Conservation (phyloP, 140 eudicot species). For the Cichorium intybus region DNA sequence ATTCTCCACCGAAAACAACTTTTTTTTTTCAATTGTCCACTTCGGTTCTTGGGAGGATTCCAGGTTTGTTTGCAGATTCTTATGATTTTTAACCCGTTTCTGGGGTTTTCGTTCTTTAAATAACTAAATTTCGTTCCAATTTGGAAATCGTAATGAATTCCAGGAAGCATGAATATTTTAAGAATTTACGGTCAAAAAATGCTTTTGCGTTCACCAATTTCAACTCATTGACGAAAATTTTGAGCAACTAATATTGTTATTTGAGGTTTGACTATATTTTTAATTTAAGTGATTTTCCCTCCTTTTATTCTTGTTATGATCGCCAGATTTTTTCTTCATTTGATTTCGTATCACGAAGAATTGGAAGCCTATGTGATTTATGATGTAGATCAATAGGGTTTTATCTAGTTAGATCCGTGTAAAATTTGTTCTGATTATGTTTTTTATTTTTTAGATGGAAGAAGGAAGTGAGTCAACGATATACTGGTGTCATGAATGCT, state of each 20-base stretch:
- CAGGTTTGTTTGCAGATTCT: constrained; percentile 22
- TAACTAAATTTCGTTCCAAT: background rate
- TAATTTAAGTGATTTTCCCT: too few relatives aligned
- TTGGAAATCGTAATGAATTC: background rate
- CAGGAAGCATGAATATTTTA: background rate
- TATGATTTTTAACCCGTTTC: background rate
- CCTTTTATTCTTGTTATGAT: background rate
- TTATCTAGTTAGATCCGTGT: constrained; percentile 10
- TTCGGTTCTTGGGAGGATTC: constrained; percentile 28
- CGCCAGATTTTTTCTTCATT: background rate
- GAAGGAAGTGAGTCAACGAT: constrained; percentile 39
- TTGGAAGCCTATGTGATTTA: background rate
- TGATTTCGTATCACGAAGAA: background rate
- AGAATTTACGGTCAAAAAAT: background rate
- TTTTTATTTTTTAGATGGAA: constrained; percentile 24
- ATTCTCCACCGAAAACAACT: constrained; percentile 9
- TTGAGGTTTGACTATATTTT: background rate
- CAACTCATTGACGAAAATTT: background rate
- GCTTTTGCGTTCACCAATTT: background rate
- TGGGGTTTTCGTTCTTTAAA: background rate
- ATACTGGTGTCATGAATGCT: constrained; percentile 64
- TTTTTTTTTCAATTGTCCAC: background rate
- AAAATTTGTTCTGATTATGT: background rate
- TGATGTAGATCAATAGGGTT: constrained; percentile 2
- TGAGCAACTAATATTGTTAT: background rate